Evolutionary conservation across 805 yeast genomes (phyloP).

Genomic region (Saturnispora kantuleensis): DNA sequence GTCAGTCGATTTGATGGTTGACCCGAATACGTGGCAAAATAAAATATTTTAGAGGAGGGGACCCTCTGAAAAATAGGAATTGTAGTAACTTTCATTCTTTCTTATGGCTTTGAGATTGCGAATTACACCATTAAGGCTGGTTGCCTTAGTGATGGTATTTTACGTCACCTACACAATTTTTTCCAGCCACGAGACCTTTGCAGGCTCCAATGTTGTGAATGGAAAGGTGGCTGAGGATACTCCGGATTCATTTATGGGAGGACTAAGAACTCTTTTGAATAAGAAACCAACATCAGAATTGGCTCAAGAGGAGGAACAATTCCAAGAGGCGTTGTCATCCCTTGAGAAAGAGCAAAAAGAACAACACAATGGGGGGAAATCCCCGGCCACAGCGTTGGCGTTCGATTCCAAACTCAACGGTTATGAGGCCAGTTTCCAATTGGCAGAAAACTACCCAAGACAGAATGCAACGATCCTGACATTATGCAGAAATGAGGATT

Average conservation of each 20-base stretch:
- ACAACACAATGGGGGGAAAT: neutral
- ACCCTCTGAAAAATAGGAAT: too few species aligned
- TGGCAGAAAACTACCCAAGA: conserved; percentile 14
- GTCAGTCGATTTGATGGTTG: too few species aligned
- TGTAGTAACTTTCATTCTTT: too few species aligned
- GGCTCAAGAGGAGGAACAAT: neutral
- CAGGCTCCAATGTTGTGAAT: too few species aligned
- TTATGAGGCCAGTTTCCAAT: conserved; percentile 1
- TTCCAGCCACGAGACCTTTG: too few species aligned
- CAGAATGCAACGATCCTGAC: conserved; percentile 50
- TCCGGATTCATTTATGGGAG: neutral
- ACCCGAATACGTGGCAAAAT: too few species aligned
- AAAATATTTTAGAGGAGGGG: too few species aligned
- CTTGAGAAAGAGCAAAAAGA: neutral
- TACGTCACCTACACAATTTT: too few species aligned
- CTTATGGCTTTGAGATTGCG: too few species aligned
- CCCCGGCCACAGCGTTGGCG: neutral
- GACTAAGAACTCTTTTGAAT: neutral
- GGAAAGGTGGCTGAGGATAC: neutral
- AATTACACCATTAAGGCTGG: too few species aligned
- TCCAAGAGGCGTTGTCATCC: neutral
- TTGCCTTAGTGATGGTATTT: too few species aligned
- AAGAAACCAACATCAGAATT: neutral
- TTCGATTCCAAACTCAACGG: conserved; percentile 1
- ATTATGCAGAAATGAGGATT: conserved; percentile 60